Base-by-base conservation (phyloP, 305 asterid genomes). In the Striga hermonthica region DNA sequence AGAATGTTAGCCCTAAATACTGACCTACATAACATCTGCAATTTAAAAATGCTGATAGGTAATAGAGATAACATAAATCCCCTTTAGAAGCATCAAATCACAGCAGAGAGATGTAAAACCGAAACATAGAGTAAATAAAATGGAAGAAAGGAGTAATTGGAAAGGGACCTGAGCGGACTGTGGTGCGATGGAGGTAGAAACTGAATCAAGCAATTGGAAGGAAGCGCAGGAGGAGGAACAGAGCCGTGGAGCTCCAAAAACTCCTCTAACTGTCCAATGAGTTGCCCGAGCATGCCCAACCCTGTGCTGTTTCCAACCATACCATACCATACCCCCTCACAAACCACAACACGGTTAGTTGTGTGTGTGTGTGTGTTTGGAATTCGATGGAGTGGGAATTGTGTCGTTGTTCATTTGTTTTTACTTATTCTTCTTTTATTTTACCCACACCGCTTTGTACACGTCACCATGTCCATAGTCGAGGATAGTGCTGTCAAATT, bases 281-380 rank as follows among this genome's bases (percentile, higher is more conserved):
- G 84, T 81, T 92, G 97, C 86, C 96, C 81, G 69, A 89, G 82
- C 96, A 90, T 89, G 87, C 88, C 85, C 80, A 83, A 76, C 66
- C 77, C 86, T 76, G 31, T 0, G 31, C 31, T 22, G 31, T 22
- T 22, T 22, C 31, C 31, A 22, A 22, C 31, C 31, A 22, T 22
- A 22, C 31, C 31, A 22, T 22, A 22, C 2, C 31, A 22, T 22
- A 22, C 31, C 31, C 31, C 31, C 31, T n/a, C 1, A 22, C 31
- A 22, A 22, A 22, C 31, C 31, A 22, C 31, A 22, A 22, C 31
- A 22, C 31, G 2, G 2, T 22, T 22, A 22, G 31, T 22, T 22
- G 31, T 22, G 31, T 22, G 31, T 22, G 31, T 22, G 31, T 22
- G 31, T 22, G 31, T 22, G 31, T 22, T 22, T 22, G 1, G 1